Evolutionary conservation across 139 green algal genomes (phyloP).

Genomic region (Yamagishiella unicocca): DNA sequence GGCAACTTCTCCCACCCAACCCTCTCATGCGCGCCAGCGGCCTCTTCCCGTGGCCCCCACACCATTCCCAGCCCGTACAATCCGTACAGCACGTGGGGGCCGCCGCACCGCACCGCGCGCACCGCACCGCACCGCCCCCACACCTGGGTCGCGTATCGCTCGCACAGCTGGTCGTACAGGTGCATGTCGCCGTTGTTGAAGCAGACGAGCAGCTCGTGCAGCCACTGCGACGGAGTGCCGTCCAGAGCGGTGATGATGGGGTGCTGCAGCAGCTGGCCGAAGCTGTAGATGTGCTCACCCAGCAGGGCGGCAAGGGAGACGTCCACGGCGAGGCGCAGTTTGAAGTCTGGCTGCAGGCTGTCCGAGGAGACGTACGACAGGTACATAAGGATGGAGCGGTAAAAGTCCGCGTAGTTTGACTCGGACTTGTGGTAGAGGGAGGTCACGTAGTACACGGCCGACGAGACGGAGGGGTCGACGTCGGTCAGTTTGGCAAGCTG

Average conservation of each 20-base stretch:
- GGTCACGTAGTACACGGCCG: constrained; percentile 88
- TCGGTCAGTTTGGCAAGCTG: constrained; percentile 71
- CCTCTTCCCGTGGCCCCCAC: too few relatives aligned
- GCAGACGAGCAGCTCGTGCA: constrained; percentile 88
- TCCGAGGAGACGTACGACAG: constrained; percentile 92
- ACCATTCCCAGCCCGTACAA: too few relatives aligned
- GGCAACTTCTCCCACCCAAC: too few relatives aligned
- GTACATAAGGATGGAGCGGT: constrained; percentile 85
- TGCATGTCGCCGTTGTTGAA: constrained; percentile 95
- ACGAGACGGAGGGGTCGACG: constrained; percentile 91
- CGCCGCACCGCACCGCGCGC: too few relatives aligned
- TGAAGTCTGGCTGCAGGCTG: constrained; percentile 80
- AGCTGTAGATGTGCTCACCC: constrained; percentile 96
- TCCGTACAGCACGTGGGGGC: too few relatives aligned
- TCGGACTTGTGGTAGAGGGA: constrained; percentile 89
- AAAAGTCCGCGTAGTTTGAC: constrained; percentile 94
- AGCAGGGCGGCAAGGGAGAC: constrained; percentile 95
- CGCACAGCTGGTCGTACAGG: constrained; percentile 92
- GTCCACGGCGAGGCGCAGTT: constrained; percentile 91
- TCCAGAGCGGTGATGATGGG: constrained; percentile 90
- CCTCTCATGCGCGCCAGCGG: too few relatives aligned
- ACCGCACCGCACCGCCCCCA: background rate
- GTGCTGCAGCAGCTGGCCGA: constrained; percentile 98
- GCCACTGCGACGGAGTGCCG: constrained; percentile 81
- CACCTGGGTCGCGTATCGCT: constrained; percentile 68